Evolutionary conservation across 2,329 filamentous ascomycete genomes (phyloP).

Genomic region (Apiospora hydei): DNA sequence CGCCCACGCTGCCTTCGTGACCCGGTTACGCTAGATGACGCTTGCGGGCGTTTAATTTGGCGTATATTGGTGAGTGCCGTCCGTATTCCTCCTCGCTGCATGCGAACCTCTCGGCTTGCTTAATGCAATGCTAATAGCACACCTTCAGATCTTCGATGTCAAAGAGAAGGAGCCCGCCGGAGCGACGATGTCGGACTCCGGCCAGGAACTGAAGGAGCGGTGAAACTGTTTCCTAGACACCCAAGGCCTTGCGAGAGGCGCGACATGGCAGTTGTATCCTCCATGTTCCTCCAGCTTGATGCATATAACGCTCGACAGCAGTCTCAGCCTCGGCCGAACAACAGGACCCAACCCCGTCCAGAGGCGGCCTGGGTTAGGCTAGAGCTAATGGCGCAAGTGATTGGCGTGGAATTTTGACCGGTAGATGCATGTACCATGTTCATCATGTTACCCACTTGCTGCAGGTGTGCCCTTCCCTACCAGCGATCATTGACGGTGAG

Average conservation of each 20-base stretch:
- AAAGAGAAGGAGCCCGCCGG: background rate
- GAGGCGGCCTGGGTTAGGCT: background rate
- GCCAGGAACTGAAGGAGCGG: background rate
- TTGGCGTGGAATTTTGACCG: conserved; percentile 12
- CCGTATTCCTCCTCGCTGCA: background rate
- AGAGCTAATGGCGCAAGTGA: conserved; percentile 21
- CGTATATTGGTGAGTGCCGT: background rate
- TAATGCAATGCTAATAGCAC: conserved; percentile 1
- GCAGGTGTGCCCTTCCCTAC: conserved; percentile 14
- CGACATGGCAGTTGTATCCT: background rate
- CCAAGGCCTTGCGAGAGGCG: background rate
- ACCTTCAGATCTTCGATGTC: background rate
- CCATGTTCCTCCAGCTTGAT: background rate
- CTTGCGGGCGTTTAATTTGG: conserved; percentile 20
- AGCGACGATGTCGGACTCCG: background rate
- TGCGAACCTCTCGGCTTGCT: background rate
- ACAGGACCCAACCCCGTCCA: background rate
- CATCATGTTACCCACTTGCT: conserved; percentile 16
- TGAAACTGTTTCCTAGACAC: background rate
- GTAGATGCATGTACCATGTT: conserved; percentile 21
- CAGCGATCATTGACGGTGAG: conserved; percentile 22
- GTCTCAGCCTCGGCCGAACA: conserved; percentile 15
- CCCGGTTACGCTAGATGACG: conserved; percentile 15
- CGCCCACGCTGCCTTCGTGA: background rate
- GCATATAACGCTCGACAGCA: background rate